Evolutionary conservation across 1,284 basidiomycete genomes (phyloP), one percentile per base, ranked within the genome.

Genomic region (Ustilago vetiveriae): DNA sequence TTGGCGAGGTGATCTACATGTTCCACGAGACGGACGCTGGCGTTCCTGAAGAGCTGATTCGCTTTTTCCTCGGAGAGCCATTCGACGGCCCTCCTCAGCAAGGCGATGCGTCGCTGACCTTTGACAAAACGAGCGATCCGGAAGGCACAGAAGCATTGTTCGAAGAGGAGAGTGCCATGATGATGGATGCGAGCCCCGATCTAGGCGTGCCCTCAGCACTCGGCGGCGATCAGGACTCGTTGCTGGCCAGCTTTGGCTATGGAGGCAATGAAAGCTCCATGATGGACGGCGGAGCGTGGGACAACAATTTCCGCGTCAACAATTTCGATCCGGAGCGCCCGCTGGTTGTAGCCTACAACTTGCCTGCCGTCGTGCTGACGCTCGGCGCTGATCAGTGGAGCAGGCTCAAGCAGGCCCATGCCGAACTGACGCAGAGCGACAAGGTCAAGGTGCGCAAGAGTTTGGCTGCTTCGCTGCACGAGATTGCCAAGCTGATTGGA

Each of bases 301-400:
- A 66, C 11, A 51, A 26, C 41, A 67, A 67, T 27, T 69, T 71
- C 58, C 54, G 50, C 17, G 48, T 45, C 48, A 67, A 42, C 58
- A 57, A 54, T 22, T 57, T 56, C 10, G 87, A 88, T 65, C 87
- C 88, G 1, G 88, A 91, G 52, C 88, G 93, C 37, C 88, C 92
- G 10, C 85, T 94, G 16, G 90, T 96, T 26, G 91, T 92, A 72
- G 92, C 92, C 8, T 98, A 94, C 85, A 98, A 97, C 82, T 90
- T 92, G 76, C 95, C 94, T 17, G 94, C 94, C 11, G 92, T 98
- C 2, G 88, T 89, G 11, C 85, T 94, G 8, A 92, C 94, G 0
- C 85, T 97, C 16, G 94, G 94, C 6, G 50, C 63, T 2, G 83
- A 85, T 6, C 87, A 90, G 39, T 98, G 94, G 94, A 76, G 82